Evolutionary conservation across 768 basidiomycete species (phyloP), one percentile per base, ranked within the genome.

Genomic region (Lentinula raphanica): DNA sequence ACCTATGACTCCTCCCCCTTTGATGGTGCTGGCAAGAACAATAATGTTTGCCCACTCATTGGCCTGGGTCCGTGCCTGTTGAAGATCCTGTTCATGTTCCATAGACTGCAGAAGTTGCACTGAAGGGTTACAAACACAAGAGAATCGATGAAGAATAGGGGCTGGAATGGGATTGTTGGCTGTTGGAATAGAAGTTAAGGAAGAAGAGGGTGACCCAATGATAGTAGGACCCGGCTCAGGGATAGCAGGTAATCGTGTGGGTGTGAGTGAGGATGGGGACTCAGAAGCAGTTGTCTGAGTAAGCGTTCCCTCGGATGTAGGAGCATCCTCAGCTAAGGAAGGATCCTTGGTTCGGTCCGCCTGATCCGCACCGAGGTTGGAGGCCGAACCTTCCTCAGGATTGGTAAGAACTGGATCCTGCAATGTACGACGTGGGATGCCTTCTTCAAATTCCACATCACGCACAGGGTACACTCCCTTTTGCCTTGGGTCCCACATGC

Each of bases 401-500:
- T 32, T 32, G 27, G 46, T 12, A n/a, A 28, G 12, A 12, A 5
- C 8, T 3, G 27, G 12, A 27, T 15, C 27, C 32, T 50, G 28
- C 12, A 29, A 23, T 31, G 49, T 50, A n/a, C 49, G 15, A 12
- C 32, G n/a, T 6, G 29, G 12, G 2, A 29, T 36, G 2, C 49
- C 49, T 36, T 50, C 49, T 17, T 63, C 63, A 48, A 63, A 63
- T 8, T 59, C 49, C 2, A 63, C 56, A 29, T 63, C 49, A 3
- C 58, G 54, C 1, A 63, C 60, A n/a, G 51, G n/a, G 51, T 40
- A 63, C 1, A 63, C 55, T 3, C 50, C 49, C 1, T 9, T 5
- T 1, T 51, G 54, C 15, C 23, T 17, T 0, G 50, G 48, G 29
- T 63, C 58, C 5, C 44, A 59, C 1, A 63, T 48, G 1, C 58